Base-by-base conservation (phyloP, 768 basidiomycete species). In the Rhodotorula babjevae region DNA sequence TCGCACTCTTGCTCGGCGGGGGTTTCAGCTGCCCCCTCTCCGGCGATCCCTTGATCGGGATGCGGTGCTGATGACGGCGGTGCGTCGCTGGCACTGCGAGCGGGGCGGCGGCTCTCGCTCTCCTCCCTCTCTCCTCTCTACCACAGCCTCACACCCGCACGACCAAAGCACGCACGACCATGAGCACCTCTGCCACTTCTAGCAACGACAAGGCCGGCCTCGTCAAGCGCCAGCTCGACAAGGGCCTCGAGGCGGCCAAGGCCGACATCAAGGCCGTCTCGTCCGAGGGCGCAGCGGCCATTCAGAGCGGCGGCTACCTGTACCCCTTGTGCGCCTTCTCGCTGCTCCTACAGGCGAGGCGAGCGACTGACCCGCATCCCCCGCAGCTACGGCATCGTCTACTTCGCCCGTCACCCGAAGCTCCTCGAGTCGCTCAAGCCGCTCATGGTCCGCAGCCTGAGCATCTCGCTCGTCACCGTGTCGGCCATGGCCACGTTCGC, bases 401-500 rank as follows among this genome's bases (percentile, higher is more conserved):
- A 75, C 74, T 53, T 75, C n/a, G 53, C 52, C 6, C 42, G n/a
- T 10, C 63, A 75, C 64, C 74, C 74, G 0, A 47, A 58, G 33
- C 70, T 75, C 21, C 52, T 68, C 44, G 61, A 63, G 27, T 42
- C 60, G n/a, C 61, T 75, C 63, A 69, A 68, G 55, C 72, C 72
- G 23, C 25, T 74, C 36, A 53, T 74, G 53, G 62, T 74, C 61
- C 58, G 56, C n/a, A 65, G 49, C 33, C 29, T 75, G 33, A 40
- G 29, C 56, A 68, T 71, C 55, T n/a, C 33, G 21, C 49, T 47
- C 9, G 55, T 56, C 55, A 65, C 62, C 47, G 23, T 65, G n/a
- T 46, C 67, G 31, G 36, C 31, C 64, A 63, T 75, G 65, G 63
- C 65, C 31, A 23, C 78, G 57, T 79, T 82, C 71, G 79, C 81